These are phyloP conservation scores for Fragilariopsis cylindrus DNA, from an alignment of 108 stramenopile genomes.

Conservation along the genomic window DNA sequence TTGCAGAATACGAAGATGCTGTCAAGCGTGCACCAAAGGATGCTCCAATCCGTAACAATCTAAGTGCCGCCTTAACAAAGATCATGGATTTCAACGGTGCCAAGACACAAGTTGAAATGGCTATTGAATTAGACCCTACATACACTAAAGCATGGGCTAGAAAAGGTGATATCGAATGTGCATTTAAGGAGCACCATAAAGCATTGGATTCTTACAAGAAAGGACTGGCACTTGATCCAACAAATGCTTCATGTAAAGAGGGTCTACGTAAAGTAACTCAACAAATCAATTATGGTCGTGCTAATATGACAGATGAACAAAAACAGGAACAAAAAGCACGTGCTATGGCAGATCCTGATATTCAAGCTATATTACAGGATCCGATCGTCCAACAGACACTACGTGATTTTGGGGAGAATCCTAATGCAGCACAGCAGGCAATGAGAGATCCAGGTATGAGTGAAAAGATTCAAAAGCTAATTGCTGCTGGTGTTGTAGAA, in stretches of 20 bases:
- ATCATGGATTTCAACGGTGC: slow-evolving; percentile 97
- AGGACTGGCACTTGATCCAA: slow-evolving; percentile 88
- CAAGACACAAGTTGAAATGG: slow-evolving; percentile 91
- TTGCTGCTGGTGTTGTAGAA: slow-evolving; percentile 96
- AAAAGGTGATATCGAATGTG: slow-evolving; percentile 97
- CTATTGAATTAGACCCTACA: slow-evolving; percentile 94
- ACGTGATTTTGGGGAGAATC: slow-evolving; percentile 93
- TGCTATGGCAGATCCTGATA: slow-evolving; percentile 99
- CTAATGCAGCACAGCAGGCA: slow-evolving; percentile 87
- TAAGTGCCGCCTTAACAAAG: slow-evolving; percentile 95
- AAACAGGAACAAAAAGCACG: slow-evolving; percentile 94
- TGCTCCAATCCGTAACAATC: slow-evolving; percentile 97
- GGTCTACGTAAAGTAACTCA: slow-evolving; percentile 83
- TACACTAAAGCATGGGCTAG: slow-evolving; percentile 99
- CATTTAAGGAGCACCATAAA: slow-evolving; percentile 98
- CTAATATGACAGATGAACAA: slow-evolving; percentile 85
- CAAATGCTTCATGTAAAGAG: slow-evolving; percentile 90
- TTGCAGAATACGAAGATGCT: slow-evolving; percentile 92
- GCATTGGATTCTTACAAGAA: slow-evolving; percentile 94
- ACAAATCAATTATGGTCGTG: slow-evolving; percentile 76
- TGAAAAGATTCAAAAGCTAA: slow-evolving; percentile 96
- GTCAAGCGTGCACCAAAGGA: slow-evolving; percentile 97
- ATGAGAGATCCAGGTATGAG: slow-evolving; percentile 87
- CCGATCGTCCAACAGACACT: slow-evolving; percentile 96
- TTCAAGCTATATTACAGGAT: slow-evolving; percentile 94